Evolutionary conservation across 192 early-diverging fungal genomes (phyloP).

Genomic region (Anaeromyces robustus): DNA sequence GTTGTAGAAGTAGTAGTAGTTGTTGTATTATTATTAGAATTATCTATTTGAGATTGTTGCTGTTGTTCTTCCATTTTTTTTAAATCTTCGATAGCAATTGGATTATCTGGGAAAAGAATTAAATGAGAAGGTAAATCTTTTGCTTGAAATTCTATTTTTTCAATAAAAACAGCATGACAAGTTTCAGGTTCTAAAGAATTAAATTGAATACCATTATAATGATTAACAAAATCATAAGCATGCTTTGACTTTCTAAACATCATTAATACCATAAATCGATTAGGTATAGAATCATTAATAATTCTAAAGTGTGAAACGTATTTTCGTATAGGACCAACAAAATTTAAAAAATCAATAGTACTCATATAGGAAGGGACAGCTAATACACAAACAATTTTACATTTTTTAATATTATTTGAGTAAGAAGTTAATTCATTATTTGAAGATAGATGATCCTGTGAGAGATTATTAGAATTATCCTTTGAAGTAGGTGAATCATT

Average conservation of each 20-base stretch:
- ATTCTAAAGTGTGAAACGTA: slow-evolving; percentile 61
- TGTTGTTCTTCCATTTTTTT: slow-evolving; percentile 1
- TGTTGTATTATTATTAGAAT: too few species aligned
- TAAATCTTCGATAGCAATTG: slow-evolving; percentile 9
- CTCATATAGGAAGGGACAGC: slow-evolving; percentile 82
- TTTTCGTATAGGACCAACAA: slow-evolving; percentile 52
- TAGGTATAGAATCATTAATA: slow-evolving; percentile 40
- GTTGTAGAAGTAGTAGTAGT: not conserved
- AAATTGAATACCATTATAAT: slow-evolving; percentile 75
- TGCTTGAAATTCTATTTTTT: slow-evolving; percentile 46
- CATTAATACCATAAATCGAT: slow-evolving; percentile 76
- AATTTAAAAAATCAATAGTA: slow-evolving; percentile 74
- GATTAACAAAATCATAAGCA: slow-evolving; percentile 49
- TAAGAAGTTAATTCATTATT: too few species aligned
- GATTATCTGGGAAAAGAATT: slow-evolving; percentile 34
- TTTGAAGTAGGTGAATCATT: not conserved
- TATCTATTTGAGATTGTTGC: too few species aligned
- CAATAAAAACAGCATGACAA: slow-evolving; percentile 63
- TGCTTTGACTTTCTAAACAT: slow-evolving; percentile 45
- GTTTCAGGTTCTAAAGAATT: slow-evolving; percentile 56
- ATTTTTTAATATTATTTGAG: not conserved
- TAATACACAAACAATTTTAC: slow-evolving; percentile 44
- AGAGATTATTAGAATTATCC: too few species aligned
- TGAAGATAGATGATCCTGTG: too few species aligned
- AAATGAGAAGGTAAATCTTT: slow-evolving; percentile 38